Evolutionary conservation across 495 filamentous ascomycete genomes (phyloP).

Genomic region (Neurospora tetraspora): DNA sequence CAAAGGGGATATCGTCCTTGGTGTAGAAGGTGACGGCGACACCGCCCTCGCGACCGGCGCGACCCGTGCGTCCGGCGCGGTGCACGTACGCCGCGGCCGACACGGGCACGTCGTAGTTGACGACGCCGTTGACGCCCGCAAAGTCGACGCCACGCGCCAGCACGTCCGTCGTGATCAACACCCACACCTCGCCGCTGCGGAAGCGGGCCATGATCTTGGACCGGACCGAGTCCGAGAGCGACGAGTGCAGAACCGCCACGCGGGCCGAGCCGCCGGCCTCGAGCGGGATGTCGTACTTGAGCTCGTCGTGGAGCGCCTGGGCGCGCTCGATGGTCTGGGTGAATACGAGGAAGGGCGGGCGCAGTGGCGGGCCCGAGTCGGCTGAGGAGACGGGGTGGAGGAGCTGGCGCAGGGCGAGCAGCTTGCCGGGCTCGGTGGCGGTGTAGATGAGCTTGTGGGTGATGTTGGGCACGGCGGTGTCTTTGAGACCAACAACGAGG

Average conservation of each 20-base stretch:
- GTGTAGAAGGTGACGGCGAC: constrained; percentile 93
- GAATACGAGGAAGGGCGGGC: constrained; percentile 87
- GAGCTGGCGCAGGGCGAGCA: constrained; percentile 83
- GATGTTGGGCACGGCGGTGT: constrained; percentile 87
- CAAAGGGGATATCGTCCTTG: constrained; percentile 80
- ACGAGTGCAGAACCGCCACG: constrained; percentile 83
- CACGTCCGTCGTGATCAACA: constrained; percentile 89
- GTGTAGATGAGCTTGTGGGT: constrained; percentile 82
- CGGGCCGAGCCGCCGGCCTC: constrained; percentile 78
- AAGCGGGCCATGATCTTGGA: constrained; percentile 79
- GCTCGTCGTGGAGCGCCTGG: constrained; percentile 73
- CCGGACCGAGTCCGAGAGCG: constrained; percentile 66
- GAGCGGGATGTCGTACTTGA: constrained; percentile 87
- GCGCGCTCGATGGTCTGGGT: constrained; percentile 89
- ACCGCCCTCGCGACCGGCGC: constrained; percentile 79
- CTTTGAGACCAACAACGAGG: constrained; percentile 87
- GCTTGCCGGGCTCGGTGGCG: constrained; percentile 86
- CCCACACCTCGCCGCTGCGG: constrained; percentile 87
- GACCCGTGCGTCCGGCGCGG: constrained; percentile 81
- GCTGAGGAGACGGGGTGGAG: constrained; percentile 64
- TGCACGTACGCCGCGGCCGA: constrained; percentile 86
- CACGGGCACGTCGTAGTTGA: constrained; percentile 93
- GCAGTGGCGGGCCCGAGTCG: constrained; percentile 49
- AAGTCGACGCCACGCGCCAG: constrained; percentile 89
- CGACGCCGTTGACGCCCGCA: constrained; percentile 79